Evolutionary conservation across 441 rosid species (phyloP), one percentile per base, ranked within the genome.

Genomic region (Arabidopsis lyrata): DNA sequence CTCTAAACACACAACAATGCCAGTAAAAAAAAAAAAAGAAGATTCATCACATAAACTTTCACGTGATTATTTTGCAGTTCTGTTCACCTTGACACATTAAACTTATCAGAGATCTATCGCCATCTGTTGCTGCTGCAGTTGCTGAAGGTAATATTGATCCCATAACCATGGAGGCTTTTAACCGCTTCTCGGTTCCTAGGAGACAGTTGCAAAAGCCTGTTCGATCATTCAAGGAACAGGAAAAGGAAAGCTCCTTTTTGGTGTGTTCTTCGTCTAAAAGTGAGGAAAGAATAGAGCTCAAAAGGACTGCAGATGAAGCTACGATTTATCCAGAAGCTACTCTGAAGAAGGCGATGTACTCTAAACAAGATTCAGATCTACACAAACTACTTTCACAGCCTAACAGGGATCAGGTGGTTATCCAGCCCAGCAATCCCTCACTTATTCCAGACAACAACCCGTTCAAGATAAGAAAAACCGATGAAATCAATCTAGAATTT

Each of bases 61-160:
- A 44, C 55, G 8, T 27, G 73, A 15, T 31, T 49, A 29, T 39
- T 66, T 41, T 48, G 16, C 35, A 61, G 59, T 55, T 52, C 61
- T 76, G 22, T 34, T 69, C 59, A 80, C 83, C 84, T 88, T 79
- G 74, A 88, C 83, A 45, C 20, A 34, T 53, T 22, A 49, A 70
- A 71, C 74, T 78, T 39, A 56, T 56, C 80, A 93, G 98, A 80
- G 89, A 89, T 42, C 79, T 90, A 50, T 81, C 94, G 35, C 80
- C 93, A 61, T 88, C 91, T 18, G 77, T 88, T 71, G 93, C 90
- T 42, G 52, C 79, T 77, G 97, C 94, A 67, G 81, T 93, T 72
- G 98, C 94, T 6, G 83, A 87, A 77, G 97, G 98, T 65, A 78
- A 69, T 58, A 77, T 90, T 72, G 87, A 93, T 74, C 97, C 97